phyloP scores from a whole-genome alignment of 2,329 filamentous ascomycete genomes.

The Hymenoscyphus occultus region DNA sequence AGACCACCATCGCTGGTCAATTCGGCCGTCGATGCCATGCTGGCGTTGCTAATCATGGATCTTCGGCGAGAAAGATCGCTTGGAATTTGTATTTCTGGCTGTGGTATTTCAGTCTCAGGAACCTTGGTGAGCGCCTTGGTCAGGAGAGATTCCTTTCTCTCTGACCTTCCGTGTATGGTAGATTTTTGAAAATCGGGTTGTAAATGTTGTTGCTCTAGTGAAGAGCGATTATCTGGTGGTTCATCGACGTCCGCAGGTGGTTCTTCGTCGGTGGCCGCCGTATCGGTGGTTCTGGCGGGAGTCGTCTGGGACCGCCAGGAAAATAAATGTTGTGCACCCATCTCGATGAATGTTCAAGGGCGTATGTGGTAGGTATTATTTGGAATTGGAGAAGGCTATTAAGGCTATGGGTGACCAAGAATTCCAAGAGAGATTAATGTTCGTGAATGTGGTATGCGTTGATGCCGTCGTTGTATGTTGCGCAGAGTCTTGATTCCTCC shows the following conservation, averaged over 20 bases:
- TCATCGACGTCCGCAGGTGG: constrained; percentile 69
- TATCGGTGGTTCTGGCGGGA: constrained; percentile 22
- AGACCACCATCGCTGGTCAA: constrained; percentile 92
- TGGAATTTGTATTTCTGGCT: constrained; percentile 39
- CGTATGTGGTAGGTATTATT: constrained; percentile 8
- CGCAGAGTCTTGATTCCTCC: not conserved
- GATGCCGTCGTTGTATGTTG: constrained; percentile 1
- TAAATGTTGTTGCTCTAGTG: no score
- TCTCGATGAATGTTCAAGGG: constrained; percentile 14
- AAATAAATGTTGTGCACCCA: constrained; percentile 40
- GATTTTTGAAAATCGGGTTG: no score
- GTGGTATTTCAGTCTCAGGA: constrained; percentile 54
- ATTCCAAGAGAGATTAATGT: constrained; percentile 4
- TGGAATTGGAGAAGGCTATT: constrained; percentile 6
- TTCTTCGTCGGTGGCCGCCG: constrained; percentile 55
- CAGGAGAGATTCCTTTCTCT: no score
- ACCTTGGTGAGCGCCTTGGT: constrained; percentile 76
- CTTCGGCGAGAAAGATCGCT: constrained; percentile 40
- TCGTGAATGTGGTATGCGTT: constrained; percentile 9
- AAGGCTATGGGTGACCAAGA: constrained; percentile 6
- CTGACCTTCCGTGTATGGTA: no score
- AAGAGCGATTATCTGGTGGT: no score
- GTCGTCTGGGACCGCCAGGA: constrained; percentile 46
- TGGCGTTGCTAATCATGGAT: constrained; percentile 75
- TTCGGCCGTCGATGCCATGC: constrained; percentile 79